These are phyloP conservation scores for Multifurca ochricompacta DNA, from an alignment of 768 basidiomycete genomes.

Conservation along the genomic window DNA sequence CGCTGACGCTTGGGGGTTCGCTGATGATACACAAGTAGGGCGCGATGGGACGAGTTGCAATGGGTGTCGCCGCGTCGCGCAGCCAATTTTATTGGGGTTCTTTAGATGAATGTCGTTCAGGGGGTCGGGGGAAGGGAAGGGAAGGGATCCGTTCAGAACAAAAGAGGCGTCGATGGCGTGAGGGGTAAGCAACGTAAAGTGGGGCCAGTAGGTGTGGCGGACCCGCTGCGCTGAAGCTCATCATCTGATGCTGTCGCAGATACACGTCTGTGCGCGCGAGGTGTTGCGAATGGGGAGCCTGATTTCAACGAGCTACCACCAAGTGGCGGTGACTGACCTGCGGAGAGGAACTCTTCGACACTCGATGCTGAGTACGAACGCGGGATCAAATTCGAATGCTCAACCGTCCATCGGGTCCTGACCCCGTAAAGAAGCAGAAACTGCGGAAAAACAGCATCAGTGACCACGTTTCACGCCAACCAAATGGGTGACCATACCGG, in stretches of 20 bases:
- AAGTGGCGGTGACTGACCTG: slow-evolving; percentile 13
- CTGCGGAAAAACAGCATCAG: slow-evolving; percentile 31
- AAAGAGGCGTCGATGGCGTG: slow-evolving; percentile 11
- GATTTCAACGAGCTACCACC: neutral
- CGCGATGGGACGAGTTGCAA: neutral
- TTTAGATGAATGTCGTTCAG: neutral
- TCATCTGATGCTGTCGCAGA: slow-evolving; percentile 10
- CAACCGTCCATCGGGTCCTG: slow-evolving; percentile 21
- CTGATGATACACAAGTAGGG: slow-evolving; percentile 4
- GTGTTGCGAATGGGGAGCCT: slow-evolving; percentile 12
- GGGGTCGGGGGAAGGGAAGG: neutral
- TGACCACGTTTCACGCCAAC: neutral
- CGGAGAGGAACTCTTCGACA: slow-evolving; percentile 42
- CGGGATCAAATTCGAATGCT: slow-evolving; percentile 28
- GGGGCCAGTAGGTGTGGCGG: slow-evolving; percentile 15
- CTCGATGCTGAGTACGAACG: slow-evolving; percentile 47
- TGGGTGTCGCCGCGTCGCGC: slow-evolving; percentile 5
- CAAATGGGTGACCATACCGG: slow-evolving; percentile 38
- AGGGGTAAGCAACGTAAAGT: neutral
- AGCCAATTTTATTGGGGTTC: slow-evolving; percentile 9
- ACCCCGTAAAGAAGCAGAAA: slow-evolving; percentile 77
- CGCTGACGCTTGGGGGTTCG: neutral
- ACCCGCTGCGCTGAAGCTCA: slow-evolving; percentile 16
- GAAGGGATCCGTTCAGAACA: neutral
- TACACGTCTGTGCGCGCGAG: slow-evolving; percentile 8